Percentiles rank a stretch among this genome's conserved stretches.
Conservation (phyloP, 306 rosid genomes). For the Alnus glutinosa region DNA sequence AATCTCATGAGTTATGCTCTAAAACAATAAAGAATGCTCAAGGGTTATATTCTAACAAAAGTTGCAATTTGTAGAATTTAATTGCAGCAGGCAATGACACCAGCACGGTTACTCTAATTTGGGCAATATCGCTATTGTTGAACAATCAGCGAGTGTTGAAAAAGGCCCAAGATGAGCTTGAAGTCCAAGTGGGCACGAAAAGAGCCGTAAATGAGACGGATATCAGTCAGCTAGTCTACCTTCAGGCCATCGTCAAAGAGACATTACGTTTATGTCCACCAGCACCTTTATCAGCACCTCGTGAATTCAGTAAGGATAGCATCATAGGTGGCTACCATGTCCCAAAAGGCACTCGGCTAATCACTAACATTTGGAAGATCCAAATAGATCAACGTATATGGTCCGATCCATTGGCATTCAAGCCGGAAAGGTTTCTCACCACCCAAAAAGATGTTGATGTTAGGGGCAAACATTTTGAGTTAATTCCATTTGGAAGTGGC, state of each 20-base stretch:
- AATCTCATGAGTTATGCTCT: too few relatives aligned
- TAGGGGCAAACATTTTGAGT: constrained; percentile 42
- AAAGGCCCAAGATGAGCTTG: too few relatives aligned
- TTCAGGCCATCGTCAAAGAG: constrained; percentile 57
- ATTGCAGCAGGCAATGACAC: constrained; percentile 49
- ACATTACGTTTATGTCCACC: constrained; percentile 37
- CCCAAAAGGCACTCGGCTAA: constrained; percentile 42
- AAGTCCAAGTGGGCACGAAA: too few relatives aligned
- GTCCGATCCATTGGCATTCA: constrained; percentile 48
- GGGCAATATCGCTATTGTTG: too few relatives aligned
- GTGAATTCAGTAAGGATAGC: constrained; percentile 45
- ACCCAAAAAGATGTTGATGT: constrained; percentile 47
- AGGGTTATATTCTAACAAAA: not conserved
- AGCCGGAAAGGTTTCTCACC: constrained; percentile 55
- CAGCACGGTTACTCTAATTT: constrained; percentile 33
- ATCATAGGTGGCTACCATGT: constrained; percentile 43
- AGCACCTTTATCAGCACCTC: constrained; percentile 42
- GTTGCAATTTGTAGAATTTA: not conserved
- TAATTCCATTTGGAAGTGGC: constrained; percentile 59
- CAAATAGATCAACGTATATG: constrained; percentile 52
- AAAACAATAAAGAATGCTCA: too few relatives aligned
- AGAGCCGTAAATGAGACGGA: constrained; percentile 23
- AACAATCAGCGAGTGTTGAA: too few relatives aligned
- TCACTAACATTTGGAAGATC: constrained; percentile 53
- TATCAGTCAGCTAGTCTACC: constrained; percentile 41